Percentiles rank a stretch among this genome's conserved stretches.
phyloP scores from a whole-genome alignment of 148 eudicot species.

The Suaeda aralocaspica region DNA sequence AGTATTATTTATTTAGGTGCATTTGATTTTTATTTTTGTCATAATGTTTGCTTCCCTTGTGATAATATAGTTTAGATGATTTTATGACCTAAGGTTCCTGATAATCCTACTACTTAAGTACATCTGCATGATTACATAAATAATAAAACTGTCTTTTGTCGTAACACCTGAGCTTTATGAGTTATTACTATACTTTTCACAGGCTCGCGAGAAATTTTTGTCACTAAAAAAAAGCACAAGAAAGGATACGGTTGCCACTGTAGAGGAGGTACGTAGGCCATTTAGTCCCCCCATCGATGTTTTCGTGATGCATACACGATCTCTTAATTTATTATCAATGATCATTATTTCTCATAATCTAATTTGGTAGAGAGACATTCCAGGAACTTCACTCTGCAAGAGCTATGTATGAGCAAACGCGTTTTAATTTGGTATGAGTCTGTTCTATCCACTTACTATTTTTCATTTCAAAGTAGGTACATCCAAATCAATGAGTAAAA shows the following conservation, averaged over 20 bases:
- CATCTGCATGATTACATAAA: neutral
- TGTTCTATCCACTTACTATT: neutral
- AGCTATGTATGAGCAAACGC: constrained; percentile 75
- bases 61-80: neutral
- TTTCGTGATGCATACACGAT: constrained; percentile 15
- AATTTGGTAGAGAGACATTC: constrained; percentile 62
- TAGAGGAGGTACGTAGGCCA: constrained; percentile 68
- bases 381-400: constrained; percentile 92
- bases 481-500: constrained; percentile 2
- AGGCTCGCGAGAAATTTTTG: constrained; percentile 82
- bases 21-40: neutral
- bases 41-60: neutral
- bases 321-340: constrained; percentile 26
- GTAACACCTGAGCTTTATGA: constrained; percentile 1
- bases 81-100: neutral
- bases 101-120: neutral
- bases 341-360: constrained; percentile 46
- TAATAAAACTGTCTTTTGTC: neutral
- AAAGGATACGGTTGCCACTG: constrained; percentile 59
- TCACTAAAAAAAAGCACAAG: constrained; percentile 73
- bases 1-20: neutral
- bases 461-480: constrained; percentile 11
- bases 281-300: constrained; percentile 3
- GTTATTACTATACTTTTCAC: constrained; percentile 20
- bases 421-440: constrained; percentile 67